Conservation (phyloP, 495 filamentous ascomycete species). For the Penicillium paradoxum region DNA sequence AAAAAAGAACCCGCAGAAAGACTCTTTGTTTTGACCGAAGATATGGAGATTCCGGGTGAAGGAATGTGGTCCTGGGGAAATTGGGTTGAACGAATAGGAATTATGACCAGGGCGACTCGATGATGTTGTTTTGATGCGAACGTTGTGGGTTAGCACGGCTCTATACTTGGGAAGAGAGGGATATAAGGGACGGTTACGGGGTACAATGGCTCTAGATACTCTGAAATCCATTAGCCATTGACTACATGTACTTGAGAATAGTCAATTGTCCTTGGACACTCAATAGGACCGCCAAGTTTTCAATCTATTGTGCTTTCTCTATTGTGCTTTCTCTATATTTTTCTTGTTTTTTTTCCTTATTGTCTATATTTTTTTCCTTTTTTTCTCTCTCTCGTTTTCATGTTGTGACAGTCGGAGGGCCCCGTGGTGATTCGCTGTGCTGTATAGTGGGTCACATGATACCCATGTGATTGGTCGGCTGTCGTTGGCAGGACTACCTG, state of each 20-base stretch:
- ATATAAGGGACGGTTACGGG: too few relatives aligned
- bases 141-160: not conserved
- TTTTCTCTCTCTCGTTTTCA: not conserved
- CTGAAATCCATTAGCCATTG: too few relatives aligned
- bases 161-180: not conserved
- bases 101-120: not conserved
- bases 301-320: not conserved
- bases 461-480: constrained; percentile 9
- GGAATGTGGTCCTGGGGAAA: constrained; percentile 25
- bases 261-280: not conserved
- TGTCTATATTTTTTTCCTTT: not conserved
- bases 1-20: not conserved
- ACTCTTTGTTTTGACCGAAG: constrained; percentile 32
- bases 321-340: not conserved
- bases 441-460: constrained; percentile 3
- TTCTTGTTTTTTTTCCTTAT: not conserved
- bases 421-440: constrained; percentile 11
- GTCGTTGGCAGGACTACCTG: constrained; percentile 25
- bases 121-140: constrained; percentile 8
- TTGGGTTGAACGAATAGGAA: constrained; percentile 1
- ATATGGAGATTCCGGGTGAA: constrained; percentile 3
- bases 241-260: not conserved
- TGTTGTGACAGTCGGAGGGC: constrained; percentile 7
- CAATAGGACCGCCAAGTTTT: not conserved
- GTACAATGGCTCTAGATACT: not conserved